Percentiles rank a stretch among this genome's conserved stretches.
Evolutionary conservation across 352 stramenopile genomes (phyloP).

Genomic region (Globisporangium orthogonon): DNA sequence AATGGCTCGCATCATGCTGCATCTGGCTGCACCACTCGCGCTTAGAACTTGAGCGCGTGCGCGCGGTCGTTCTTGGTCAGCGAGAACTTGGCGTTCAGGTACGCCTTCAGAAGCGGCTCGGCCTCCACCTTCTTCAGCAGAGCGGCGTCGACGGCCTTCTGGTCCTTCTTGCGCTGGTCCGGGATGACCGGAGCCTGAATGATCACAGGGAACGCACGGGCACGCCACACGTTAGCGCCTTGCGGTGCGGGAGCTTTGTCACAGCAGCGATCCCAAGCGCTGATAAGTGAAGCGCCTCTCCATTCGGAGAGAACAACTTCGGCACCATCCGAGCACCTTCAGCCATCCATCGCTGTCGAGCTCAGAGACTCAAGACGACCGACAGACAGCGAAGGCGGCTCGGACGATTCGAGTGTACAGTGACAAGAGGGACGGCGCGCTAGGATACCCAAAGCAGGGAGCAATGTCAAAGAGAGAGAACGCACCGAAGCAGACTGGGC

Average conservation of each 20-base stretch:
- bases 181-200: slow-evolving; percentile 87
- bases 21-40: slow-evolving; percentile 11
- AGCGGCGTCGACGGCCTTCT: slow-evolving; percentile 96
- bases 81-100: slow-evolving; percentile 98
- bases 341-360: neutral
- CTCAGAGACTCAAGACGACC: slow-evolving; percentile 1
- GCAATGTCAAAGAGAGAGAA: slow-evolving; percentile 13
- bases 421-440: slow-evolving; percentile 10
- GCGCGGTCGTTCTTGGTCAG: slow-evolving; percentile 96
- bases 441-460: neutral
- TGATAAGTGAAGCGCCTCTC: slow-evolving; percentile 28
- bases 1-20: slow-evolving; percentile 16
- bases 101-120: slow-evolving; percentile 95
- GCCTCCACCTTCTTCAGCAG: slow-evolving; percentile 83
- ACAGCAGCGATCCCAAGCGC: slow-evolving; percentile 90
- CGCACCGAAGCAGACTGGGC: slow-evolving; percentile 83
- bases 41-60: slow-evolving; percentile 99
- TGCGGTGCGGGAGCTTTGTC: slow-evolving; percentile 74
- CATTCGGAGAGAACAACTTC: slow-evolving; percentile 3
- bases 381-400: neutral
- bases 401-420: slow-evolving; percentile 9
- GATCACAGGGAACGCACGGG: slow-evolving; percentile 13
- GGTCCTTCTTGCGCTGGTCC: slow-evolving; percentile 97
- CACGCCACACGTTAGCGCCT: slow-evolving; percentile 21
- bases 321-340: slow-evolving; percentile 1